Evolutionary conservation across 108 stramenopile species (phyloP), one percentile per base, ranked within the genome.

Genomic region (Nitzschia inconspicua): DNA sequence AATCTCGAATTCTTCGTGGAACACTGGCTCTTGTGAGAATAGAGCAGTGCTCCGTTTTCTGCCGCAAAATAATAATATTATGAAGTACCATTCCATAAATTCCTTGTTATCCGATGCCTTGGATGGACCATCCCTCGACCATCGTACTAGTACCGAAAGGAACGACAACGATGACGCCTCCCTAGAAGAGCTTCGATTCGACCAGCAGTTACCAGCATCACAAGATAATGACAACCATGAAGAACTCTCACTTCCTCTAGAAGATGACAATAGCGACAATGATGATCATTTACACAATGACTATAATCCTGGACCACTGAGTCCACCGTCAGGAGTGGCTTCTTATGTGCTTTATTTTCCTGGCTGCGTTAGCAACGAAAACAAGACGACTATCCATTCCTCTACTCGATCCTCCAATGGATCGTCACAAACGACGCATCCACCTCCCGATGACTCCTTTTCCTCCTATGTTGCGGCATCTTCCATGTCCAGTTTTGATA

Each of bases 21-120:
- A n/a, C n/a, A n/a, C n/a, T n/a, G n/a, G n/a, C n/a, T n/a, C n/a
- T n/a, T n/a, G n/a, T n/a, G n/a, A n/a, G n/a, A n/a, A n/a, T n/a
- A n/a, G n/a, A n/a, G n/a, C n/a, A n/a, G n/a, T n/a, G n/a, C n/a
- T n/a, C n/a, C n/a, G n/a, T n/a, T n/a, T n/a, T n/a, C n/a, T n/a
- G n/a, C n/a, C n/a, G n/a, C n/a, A n/a, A n/a, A n/a, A n/a, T n/a
- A n/a, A n/a, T n/a, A n/a, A n/a, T n/a, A n/a, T n/a, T n/a, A n/a
- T n/a, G 37, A 14, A 39, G 37, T 0, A 39, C 13, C 0, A 14
- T 39, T 39, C 37, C 37, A 32, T 19, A 32, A 7, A 28, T 8
- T 54, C 52, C 35, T 44, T 66, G 0, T 44, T 57, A 11, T 31
- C 56, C 6, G 26, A 66, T 36, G 55, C 65, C 7, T 40, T 65